Percentiles rank a stretch among this genome's conserved stretches.
Evolutionary conservation across 2,329 filamentous ascomycete genomes (phyloP).

Genomic region (Zasmidium cellare): DNA sequence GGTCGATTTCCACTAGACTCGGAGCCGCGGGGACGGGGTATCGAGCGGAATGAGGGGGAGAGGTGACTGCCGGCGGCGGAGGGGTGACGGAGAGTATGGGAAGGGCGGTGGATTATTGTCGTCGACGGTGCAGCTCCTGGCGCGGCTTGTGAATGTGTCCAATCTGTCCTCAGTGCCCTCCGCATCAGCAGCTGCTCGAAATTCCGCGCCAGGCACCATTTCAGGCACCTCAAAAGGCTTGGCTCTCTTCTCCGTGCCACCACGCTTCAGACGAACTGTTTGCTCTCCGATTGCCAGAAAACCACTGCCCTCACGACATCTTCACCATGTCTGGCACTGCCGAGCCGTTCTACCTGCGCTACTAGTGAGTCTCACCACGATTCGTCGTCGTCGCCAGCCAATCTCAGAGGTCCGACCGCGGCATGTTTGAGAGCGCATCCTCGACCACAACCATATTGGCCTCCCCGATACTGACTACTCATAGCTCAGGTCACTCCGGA

Average conservation of each 20-base stretch:
- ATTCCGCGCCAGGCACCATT: background rate
- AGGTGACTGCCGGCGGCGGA: background rate
- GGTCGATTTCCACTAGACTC: background rate
- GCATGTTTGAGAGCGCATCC: no score
- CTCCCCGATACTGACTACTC: no score
- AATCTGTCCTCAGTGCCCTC: background rate
- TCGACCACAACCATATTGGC: slow-evolving; percentile 12
- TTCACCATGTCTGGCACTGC: slow-evolving; percentile 58
- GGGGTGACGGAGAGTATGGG: background rate
- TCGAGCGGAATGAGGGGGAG: background rate
- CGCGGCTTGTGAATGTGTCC: background rate
- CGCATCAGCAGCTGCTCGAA: background rate
- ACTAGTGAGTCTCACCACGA: slow-evolving; percentile 73
- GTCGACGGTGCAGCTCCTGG: slow-evolving; percentile 1
- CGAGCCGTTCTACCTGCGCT: slow-evolving; percentile 92
- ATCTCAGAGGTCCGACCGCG: no score
- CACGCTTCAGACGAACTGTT: background rate
- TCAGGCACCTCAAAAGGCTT: background rate
- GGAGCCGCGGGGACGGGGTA: background rate
- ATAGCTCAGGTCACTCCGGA: slow-evolving; percentile 92
- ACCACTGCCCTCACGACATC: background rate
- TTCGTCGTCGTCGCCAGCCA: no score
- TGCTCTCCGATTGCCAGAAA: background rate
- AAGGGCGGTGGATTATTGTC: background rate
- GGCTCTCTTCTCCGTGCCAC: slow-evolving; percentile 1